Percentiles rank a stretch among this genome's conserved stretches.
Evolutionary conservation across 768 basidiomycete genomes (phyloP).

Genomic region (Amanita fuliginea): DNA sequence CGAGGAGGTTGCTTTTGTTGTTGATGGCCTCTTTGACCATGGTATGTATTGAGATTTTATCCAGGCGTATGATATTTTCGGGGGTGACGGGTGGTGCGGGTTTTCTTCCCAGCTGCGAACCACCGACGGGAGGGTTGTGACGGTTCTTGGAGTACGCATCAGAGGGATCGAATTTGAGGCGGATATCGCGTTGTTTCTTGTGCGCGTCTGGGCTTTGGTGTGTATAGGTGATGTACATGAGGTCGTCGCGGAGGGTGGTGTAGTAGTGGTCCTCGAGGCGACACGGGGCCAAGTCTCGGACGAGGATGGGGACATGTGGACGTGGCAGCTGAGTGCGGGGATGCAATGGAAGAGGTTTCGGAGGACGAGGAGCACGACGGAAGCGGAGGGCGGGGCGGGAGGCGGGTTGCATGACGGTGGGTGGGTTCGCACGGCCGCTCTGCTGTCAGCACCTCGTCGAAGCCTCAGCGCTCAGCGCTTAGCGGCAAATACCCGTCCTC

Average conservation of each 20-base stretch:
- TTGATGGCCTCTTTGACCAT: constrained; percentile 73
- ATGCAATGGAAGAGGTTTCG: constrained; percentile 34
- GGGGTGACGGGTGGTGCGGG: constrained; percentile 55
- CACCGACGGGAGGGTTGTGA: constrained; percentile 64
- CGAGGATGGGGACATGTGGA: constrained; percentile 53
- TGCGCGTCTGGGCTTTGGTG: constrained; percentile 50
- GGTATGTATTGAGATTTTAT: constrained; percentile 77
- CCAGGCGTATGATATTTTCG: constrained; percentile 63
- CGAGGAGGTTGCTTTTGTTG: constrained; percentile 64
- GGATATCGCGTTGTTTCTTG: constrained; percentile 44
- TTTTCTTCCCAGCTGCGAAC: constrained; percentile 55
- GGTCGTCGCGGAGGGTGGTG: constrained; percentile 69
- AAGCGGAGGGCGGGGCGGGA: constrained; percentile 32
- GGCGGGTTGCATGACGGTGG: background rate
- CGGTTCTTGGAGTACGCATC: constrained; percentile 81
- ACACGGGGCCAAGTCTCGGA: constrained; percentile 61
- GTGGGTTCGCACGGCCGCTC: constrained; percentile 1
- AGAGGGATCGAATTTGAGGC: constrained; percentile 59
- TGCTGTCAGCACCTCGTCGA: too few relatives aligned
- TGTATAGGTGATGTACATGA: constrained; percentile 91
- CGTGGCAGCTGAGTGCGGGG: constrained; percentile 49
- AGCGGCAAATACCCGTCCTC: background rate
- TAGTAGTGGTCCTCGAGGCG: constrained; percentile 81
- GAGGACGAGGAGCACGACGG: constrained; percentile 38
- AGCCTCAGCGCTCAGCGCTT: too few relatives aligned